These are phyloP conservation scores for Syzygium jambos DNA, from an alignment of 345 rosid species.

Conservation along the genomic window DNA sequence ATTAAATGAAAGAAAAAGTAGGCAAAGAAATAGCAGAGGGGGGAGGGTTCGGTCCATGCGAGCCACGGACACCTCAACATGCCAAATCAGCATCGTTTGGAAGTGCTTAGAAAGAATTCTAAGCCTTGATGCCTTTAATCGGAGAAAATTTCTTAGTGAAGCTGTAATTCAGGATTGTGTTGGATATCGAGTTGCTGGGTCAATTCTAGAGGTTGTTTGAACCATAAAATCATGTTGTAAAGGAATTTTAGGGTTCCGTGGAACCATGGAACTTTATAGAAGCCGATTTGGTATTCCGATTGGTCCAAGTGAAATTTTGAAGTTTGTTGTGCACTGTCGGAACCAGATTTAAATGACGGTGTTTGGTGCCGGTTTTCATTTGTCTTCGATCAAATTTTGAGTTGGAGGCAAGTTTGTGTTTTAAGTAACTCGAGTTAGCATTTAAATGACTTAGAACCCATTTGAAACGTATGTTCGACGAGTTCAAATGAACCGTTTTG, in stretches of 20 bases:
- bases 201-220: neutral
- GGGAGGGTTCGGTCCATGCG: too few relatives aligned
- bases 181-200: too few relatives aligned
- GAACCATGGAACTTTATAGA: neutral
- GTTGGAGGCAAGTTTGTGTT: neutral
- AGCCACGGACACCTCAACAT: neutral
- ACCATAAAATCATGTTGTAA: neutral
- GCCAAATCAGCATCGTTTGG: neutral
- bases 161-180: neutral
- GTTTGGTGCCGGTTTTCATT: neutral
- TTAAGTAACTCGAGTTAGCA: neutral
- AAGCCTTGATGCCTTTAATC: neutral
- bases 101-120: neutral
- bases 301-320: neutral
- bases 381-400: neutral
- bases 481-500: too few relatives aligned
- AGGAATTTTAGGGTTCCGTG: neutral
- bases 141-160: neutral
- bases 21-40: too few relatives aligned
- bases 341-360: neutral
- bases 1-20: too few relatives aligned
- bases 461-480: too few relatives aligned
- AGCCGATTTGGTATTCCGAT: neutral
- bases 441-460: too few relatives aligned
- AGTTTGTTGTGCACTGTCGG: neutral